A percentile compares a stretch with the other conserved stretches of the same genome.
phyloP scores from a whole-genome alignment of 2,329 filamentous ascomycete genomes.

The Anthostomella pinea region DNA sequence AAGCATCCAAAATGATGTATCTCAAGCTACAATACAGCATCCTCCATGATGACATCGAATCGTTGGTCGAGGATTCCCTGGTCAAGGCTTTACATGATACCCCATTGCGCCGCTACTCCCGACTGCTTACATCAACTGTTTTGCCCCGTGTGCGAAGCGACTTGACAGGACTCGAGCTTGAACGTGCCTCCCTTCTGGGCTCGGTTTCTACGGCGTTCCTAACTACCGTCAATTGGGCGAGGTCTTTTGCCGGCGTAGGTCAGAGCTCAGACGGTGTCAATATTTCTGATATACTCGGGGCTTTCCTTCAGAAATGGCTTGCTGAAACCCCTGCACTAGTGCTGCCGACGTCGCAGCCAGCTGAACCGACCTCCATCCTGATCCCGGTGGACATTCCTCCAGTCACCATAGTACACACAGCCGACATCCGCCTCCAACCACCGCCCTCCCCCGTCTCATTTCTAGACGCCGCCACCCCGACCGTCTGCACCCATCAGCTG shows the following conservation, averaged over 20 bases:
- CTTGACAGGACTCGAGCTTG: constrained; percentile 51
- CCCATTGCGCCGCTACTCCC: constrained; percentile 44
- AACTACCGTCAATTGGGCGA: constrained; percentile 44
- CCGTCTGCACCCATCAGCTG: constrained; percentile 61
- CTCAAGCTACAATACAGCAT: constrained; percentile 75
- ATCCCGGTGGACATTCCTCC: constrained; percentile 90
- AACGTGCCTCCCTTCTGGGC: constrained; percentile 53
- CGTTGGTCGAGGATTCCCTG: constrained; percentile 45
- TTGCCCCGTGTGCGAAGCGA: constrained; percentile 41
- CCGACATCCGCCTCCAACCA: constrained; percentile 57
- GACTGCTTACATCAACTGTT: constrained; percentile 44
- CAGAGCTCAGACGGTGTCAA: constrained; percentile 34
- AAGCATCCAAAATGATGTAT: constrained; percentile 51
- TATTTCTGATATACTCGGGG: constrained; percentile 26
- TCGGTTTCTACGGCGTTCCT: constrained; percentile 50
- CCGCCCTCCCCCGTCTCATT: constrained; percentile 30
- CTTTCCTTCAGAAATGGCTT: constrained; percentile 40
- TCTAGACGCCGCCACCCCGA: constrained; percentile 27
- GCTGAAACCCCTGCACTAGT: constrained; percentile 31
- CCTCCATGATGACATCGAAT: constrained; percentile 69
- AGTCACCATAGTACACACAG: constrained; percentile 78
- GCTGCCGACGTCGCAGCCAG: constrained; percentile 31
- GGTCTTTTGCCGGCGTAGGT: constrained; percentile 50
- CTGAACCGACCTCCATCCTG: constrained; percentile 62
- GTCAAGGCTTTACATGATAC: constrained; percentile 37